Conservation (phyloP, 2,329 filamentous ascomycete species). For the Nemania diffusa region DNA sequence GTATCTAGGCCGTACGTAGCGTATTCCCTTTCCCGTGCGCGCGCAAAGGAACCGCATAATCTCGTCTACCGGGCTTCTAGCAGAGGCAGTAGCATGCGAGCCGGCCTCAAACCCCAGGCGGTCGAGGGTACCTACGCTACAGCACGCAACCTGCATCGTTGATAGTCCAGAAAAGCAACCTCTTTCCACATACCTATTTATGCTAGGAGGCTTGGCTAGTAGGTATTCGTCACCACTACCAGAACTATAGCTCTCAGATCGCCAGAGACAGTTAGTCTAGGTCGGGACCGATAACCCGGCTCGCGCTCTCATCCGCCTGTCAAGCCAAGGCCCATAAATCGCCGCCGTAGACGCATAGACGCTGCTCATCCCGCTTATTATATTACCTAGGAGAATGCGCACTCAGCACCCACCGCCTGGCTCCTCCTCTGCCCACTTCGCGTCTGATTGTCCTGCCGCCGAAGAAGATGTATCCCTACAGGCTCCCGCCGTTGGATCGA, state of each 20-base stretch:
- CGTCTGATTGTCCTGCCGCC: constrained; percentile 39
- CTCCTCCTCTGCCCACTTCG: constrained; percentile 41
- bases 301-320: constrained; percentile 2
- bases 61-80: background rate
- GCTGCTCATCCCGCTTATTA: constrained; percentile 8
- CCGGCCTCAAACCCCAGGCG: constrained; percentile 10
- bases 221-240: constrained; percentile 11
- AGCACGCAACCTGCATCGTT: constrained; percentile 26
- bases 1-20: background rate
- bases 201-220: constrained; percentile 26
- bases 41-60: background rate
- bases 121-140: background rate
- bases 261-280: constrained; percentile 25
- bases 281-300: constrained; percentile 9
- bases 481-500: constrained; percentile 29
- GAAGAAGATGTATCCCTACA: constrained; percentile 41
- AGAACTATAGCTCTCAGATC: constrained; percentile 9
- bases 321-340: constrained; percentile 10
- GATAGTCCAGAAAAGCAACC: constrained; percentile 32
- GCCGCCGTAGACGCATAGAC: background rate
- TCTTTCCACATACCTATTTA: constrained; percentile 22
- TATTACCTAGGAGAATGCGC: constrained; percentile 29
- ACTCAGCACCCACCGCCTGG: constrained; percentile 38
- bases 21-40: background rate
- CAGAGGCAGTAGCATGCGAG: constrained; percentile 21